Evolutionary conservation across 139 green algal species (phyloP), one percentile per base, ranked within the genome.

Genomic region (Coelastrella sp.): DNA sequence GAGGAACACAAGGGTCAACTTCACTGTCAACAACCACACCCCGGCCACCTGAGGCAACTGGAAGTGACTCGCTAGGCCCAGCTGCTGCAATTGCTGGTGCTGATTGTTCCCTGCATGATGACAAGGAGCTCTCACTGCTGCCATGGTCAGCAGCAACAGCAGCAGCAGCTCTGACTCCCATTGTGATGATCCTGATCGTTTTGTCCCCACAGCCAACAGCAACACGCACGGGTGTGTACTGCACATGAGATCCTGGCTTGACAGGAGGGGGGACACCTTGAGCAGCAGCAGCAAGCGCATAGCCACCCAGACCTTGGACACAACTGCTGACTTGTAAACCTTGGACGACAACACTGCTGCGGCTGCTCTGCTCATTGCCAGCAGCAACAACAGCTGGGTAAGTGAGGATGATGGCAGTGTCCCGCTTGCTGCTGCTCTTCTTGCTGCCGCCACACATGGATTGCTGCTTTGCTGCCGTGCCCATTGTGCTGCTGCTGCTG

Each of bases 161-260:
- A 86, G 58, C 73, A 72, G 81, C 82, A 74, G 73, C 57, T 15
- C 58, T 25, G 14, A 84, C 73, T 20, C 85, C 85, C 9, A 91
- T 27, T 8, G 87, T 80, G 1, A 87, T 6, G 25, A 91, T 27
- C 12, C 93, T 87, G 24, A 94, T 57, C 0, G 92, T 94, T 6
- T 91, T 92, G 86, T 95, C 93, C 17, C 93, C 93, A 75, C 93
- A 95, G 0, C 90, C 93, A 58, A 93, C 89, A 15, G 91, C 93
- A 78, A 95, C 60, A 0, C 49, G 19, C 9, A 88, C 68, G 19
- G 27, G 24, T 24, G 60, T 75, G 5, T 74, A 19, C 6, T 75
- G 24, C 7, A 59, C 57, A 17, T 56, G 35, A 15, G 24, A 27
- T 20, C 70, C 17, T 60, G 27, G 3, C 22, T 27, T 24, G 19